Conservation (phyloP, 2,329 filamentous ascomycete species). For the Talaromyces pinophilus region DNA sequence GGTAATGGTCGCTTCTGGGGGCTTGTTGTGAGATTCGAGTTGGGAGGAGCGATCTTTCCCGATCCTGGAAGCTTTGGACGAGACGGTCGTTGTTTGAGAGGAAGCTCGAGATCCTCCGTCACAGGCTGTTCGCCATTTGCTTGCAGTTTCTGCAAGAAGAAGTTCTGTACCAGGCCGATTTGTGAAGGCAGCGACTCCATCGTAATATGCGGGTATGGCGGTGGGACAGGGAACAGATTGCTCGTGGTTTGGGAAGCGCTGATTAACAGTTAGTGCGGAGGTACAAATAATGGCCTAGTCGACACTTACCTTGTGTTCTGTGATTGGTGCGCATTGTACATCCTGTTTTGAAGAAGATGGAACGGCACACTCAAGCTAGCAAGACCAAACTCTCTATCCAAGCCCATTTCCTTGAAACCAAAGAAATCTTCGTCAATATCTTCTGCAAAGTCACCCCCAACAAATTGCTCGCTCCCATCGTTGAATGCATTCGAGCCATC, state of each 20-base stretch:
- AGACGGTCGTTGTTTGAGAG: conserved; percentile 74
- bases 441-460: conserved; percentile 94
- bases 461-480: conserved; percentile 94
- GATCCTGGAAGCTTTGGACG: conserved; percentile 49
- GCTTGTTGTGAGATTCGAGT: conserved; percentile 38
- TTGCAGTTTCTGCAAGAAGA: conserved; percentile 86
- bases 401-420: conserved; percentile 90
- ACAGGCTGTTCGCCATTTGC: conserved; percentile 80
- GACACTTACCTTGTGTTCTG: conserved; percentile 62
- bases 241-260: conserved; percentile 53
- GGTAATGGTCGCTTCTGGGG: conserved; percentile 46
- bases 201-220: conserved; percentile 74
- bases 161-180: conserved; percentile 85
- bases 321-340: conserved; percentile 80
- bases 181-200: conserved; percentile 74
- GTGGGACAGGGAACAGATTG: conserved; percentile 64
- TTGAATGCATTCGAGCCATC: conserved; percentile 92
- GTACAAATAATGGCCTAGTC: conserved; percentile 13
- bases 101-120: conserved; percentile 91
- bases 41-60: conserved; percentile 46
- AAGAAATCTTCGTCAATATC: conserved; percentile 99
- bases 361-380: conserved; percentile 87
- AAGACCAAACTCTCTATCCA: conserved; percentile 87
- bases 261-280: conserved; percentile 9
- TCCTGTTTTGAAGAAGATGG: conserved; percentile 87